These are phyloP conservation scores for Arthrobotrys megalospora DNA, from an alignment of 2,329 filamentous ascomycete species.

Conservation along the genomic window DNA sequence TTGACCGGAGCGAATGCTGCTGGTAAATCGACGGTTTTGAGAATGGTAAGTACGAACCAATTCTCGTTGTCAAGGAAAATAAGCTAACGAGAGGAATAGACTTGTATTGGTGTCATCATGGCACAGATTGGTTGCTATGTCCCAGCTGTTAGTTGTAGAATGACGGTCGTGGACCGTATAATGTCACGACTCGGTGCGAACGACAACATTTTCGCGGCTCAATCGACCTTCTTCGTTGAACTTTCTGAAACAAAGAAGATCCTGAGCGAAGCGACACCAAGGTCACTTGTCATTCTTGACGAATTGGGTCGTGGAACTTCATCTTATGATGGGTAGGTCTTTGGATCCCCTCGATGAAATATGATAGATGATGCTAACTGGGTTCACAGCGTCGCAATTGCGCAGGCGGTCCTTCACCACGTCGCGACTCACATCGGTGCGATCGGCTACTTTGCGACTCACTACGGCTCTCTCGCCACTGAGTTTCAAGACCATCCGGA, in stretches of 20 bases:
- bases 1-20: constrained; percentile 97
- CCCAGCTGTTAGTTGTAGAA: constrained; percentile 82
- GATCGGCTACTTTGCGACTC: constrained; percentile 95
- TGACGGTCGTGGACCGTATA: constrained; percentile 95
- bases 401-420: constrained; percentile 96
- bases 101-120: constrained; percentile 96
- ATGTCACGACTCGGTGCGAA: constrained; percentile 98
- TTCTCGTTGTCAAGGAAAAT: neutral
- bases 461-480: constrained; percentile 93
- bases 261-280: constrained; percentile 86
- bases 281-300: constrained; percentile 90
- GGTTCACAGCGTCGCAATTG: constrained; percentile 81
- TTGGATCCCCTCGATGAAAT: neutral
- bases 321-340: constrained; percentile 80
- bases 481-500: constrained; percentile 94
- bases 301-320: constrained; percentile 95
- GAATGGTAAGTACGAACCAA: constrained; percentile 78
- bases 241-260: constrained; percentile 93
- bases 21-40: constrained; percentile 94
- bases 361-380: constrained; percentile 20
- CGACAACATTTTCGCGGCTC: constrained; percentile 98
- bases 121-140: constrained; percentile 96
- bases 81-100: constrained; percentile 70
- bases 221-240: constrained; percentile 98
- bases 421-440: constrained; percentile 93